A percentile compares a stretch with the other conserved stretches of the same genome.
Evolutionary conservation across 306 rosid species (phyloP).

Genomic region (Alnus glutinosa): DNA sequence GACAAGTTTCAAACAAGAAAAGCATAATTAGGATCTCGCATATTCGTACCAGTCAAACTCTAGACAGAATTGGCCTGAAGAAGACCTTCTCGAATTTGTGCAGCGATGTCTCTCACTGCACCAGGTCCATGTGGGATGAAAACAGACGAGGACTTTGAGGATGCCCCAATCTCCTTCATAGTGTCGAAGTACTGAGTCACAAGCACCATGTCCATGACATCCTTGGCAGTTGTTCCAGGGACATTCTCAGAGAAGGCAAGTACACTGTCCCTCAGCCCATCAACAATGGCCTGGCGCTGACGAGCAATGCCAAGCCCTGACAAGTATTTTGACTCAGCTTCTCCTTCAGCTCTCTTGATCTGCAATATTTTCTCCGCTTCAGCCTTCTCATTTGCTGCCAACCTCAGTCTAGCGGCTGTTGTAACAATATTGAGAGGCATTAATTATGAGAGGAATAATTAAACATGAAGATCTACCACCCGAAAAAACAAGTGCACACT

Average conservation of each 20-base stretch:
- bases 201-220: slow-evolving; percentile 80
- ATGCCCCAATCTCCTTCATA: slow-evolving; percentile 78
- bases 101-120: slow-evolving; percentile 61
- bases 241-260: slow-evolving; percentile 65
- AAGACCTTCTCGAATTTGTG: slow-evolving; percentile 72
- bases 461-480: not conserved
- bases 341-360: slow-evolving; percentile 79
- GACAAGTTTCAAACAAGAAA: not conserved
- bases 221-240: slow-evolving; percentile 63
- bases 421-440: slow-evolving; percentile 13
- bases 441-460: not conserved
- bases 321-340: slow-evolving; percentile 71
- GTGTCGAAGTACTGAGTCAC: slow-evolving; percentile 83
- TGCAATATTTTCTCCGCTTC: slow-evolving; percentile 73
- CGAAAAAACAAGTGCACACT: not conserved
- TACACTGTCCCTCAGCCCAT: slow-evolving; percentile 69
- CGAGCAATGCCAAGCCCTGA: slow-evolving; percentile 76
- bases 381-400: slow-evolving; percentile 71
- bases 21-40: not conserved
- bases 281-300: slow-evolving; percentile 81
- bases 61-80: slow-evolving; percentile 47
- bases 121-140: slow-evolving; percentile 86
- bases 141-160: slow-evolving; percentile 65
- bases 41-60: not conserved
- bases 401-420: slow-evolving; percentile 65